Evolutionary conservation across 1,284 basidiomycete genomes (phyloP), one percentile per base, ranked within the genome.

Genomic region (Leccinum griseonigrum): DNA sequence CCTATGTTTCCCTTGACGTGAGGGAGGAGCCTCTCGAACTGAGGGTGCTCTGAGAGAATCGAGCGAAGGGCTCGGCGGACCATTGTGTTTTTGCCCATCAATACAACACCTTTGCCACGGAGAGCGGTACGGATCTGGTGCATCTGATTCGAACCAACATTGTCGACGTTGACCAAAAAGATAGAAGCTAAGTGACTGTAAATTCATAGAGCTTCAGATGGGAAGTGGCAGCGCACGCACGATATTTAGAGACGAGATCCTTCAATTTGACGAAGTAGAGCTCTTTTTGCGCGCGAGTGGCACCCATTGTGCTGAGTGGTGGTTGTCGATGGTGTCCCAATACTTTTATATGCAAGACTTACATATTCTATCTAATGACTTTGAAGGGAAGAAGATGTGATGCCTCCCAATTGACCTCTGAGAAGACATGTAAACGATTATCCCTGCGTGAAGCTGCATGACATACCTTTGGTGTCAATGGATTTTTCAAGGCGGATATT

Each of bases 81-180:
- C 97, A 99, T 98, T 77, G 97, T 99, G 90, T 99, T 99, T 85
- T 99, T 99, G 77, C 97, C 97, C 97, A 99, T 99, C 72, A 99
- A 81, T 68, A 99, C 96, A 64, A 95, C 83, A 84, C 93, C 97
- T 79, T 94, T 95, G 75, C 95, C 95, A 73, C 97, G 95, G 78
- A 99, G 89, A 59, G 97, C 84, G 70, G 94, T 90, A 84, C 97
- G 96, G 76, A 99, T 98, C 80, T 97, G 95, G 78, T 97, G 95
- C 94, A 96, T 94, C 83, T 99, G 97, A 86, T 98, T 97, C 66
- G 96, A 98, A 65, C 94, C 94, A 75, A 99, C 97, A 81, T 99
- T 99, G 88, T 99, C 97, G 75, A 99, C 95, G 81, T 98, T 98
- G 83, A 98, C 97, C 68, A 99, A 78, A 85, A 99, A 98, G 83